These are phyloP conservation scores for Acanthamoeba sp. DNA, from an alignment of 208 protist species.

Conservation along the genomic window DNA sequence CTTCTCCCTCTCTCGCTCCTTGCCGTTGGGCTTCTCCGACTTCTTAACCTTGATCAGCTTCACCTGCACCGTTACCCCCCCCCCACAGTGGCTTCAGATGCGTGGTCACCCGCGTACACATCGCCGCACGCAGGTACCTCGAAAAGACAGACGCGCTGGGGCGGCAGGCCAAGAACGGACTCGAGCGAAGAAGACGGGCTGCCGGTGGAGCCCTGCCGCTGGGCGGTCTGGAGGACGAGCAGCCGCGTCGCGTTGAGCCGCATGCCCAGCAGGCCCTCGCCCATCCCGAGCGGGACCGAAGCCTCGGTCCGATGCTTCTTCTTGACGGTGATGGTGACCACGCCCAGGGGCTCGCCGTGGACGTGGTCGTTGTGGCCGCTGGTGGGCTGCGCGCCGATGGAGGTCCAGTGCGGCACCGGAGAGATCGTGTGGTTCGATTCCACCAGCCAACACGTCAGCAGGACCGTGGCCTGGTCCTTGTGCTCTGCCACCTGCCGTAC, in stretches of 20 bases:
- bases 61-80: too few relatives aligned
- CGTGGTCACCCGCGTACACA: too few relatives aligned
- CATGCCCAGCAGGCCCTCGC: neutral
- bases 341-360: neutral
- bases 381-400: neutral
- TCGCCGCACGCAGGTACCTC: neutral
- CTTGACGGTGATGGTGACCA: constrained; percentile 4
- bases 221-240: neutral
- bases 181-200: neutral
- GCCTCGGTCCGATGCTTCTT: neutral
- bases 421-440: neutral
- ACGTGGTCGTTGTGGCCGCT: neutral
- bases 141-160: neutral
- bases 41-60: constrained; percentile 7
- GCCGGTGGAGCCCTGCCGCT: neutral
- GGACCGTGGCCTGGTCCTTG: neutral
- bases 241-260: neutral
- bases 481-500: neutral
- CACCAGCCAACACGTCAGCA: constrained; percentile 6
- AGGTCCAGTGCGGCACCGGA: neutral
- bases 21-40: neutral
- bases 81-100: neutral
- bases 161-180: neutral
- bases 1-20: neutral
- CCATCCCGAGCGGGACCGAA: neutral